phyloP scores from a whole-genome alignment of 179 eudicot species.

The Carnegiea gigantea region DNA sequence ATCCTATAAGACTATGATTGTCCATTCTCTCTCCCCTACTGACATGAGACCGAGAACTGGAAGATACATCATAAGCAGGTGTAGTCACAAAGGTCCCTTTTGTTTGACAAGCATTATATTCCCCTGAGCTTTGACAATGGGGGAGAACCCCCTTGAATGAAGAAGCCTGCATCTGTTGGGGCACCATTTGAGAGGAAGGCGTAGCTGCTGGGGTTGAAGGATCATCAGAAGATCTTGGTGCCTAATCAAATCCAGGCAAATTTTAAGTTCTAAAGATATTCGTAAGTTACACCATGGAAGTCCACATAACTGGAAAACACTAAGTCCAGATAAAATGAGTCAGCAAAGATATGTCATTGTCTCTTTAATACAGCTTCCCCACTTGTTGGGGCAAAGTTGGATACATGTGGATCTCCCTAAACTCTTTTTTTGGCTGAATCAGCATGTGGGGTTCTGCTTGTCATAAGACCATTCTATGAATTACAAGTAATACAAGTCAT shows the following conservation, averaged over 20 bases:
- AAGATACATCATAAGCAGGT: constrained; percentile 67
- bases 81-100: constrained; percentile 58
- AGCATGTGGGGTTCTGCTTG: too few species aligned
- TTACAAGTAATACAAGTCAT: not conserved
- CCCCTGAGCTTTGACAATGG: constrained; percentile 50
- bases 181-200: constrained; percentile 46
- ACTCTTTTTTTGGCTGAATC: too few species aligned
- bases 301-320: not conserved
- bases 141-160: constrained; percentile 56
- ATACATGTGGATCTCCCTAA: not conserved
- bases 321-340: not conserved
- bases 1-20: constrained; percentile 51
- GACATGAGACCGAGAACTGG: constrained; percentile 56
- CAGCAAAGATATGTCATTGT: not conserved
- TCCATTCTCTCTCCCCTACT: constrained; percentile 50
- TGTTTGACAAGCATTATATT: constrained; percentile 48
- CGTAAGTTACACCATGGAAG: not conserved
- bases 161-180: constrained; percentile 63
- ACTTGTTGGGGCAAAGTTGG: not conserved
- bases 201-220: constrained; percentile 46
- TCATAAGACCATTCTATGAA: not conserved
- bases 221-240: constrained; percentile 45
- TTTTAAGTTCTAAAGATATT: not conserved
- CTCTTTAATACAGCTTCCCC: not conserved
- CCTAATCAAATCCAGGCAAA: constrained; percentile 39